These are phyloP conservation scores for Globisporangium spiculum DNA, from an alignment of 352 stramenopile species.

Conservation along the genomic window DNA sequence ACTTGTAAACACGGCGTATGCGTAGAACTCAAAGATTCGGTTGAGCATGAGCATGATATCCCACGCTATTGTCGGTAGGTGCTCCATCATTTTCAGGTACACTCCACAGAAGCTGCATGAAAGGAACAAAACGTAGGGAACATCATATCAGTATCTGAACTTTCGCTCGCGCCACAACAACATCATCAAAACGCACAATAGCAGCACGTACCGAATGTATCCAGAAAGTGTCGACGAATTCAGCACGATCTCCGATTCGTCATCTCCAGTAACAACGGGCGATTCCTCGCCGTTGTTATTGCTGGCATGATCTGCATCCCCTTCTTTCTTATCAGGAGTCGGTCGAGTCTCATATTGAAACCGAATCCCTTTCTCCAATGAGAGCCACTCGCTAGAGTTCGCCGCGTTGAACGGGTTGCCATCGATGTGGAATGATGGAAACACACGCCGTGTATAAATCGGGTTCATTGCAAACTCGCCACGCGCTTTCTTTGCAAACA, in stretches of 20 bases:
- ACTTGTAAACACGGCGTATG: constrained; percentile 73
- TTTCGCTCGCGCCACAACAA: not conserved
- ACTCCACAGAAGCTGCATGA: constrained; percentile 63
- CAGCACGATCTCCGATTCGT: constrained; percentile 59
- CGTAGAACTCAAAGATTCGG: constrained; percentile 77
- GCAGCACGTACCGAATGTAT: constrained; percentile 54
- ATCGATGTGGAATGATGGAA: constrained; percentile 53
- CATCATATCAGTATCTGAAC: not conserved
- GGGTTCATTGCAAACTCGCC: constrained; percentile 39
- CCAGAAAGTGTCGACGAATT: constrained; percentile 70
- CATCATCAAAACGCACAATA: not conserved
- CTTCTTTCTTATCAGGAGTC: constrained; percentile 23
- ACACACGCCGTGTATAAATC: constrained; percentile 70
- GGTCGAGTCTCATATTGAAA: constrained; percentile 40
- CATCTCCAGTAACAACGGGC: constrained; percentile 1
- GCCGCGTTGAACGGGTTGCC: constrained; percentile 62
- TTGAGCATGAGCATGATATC: constrained; percentile 71
- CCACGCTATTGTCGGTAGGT: constrained; percentile 68
- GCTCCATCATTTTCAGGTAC: constrained; percentile 88
- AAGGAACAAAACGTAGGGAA: not conserved
- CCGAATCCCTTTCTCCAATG: constrained; percentile 52
- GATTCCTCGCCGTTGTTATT: not conserved
- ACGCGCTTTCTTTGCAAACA: constrained; percentile 47
- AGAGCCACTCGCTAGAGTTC: constrained; percentile 56
- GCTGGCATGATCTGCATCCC: not conserved